Evolutionary conservation across 2,329 filamentous ascomycete species (phyloP), one percentile per base, ranked within the genome.

Genomic region (Neurospora sp.): DNA sequence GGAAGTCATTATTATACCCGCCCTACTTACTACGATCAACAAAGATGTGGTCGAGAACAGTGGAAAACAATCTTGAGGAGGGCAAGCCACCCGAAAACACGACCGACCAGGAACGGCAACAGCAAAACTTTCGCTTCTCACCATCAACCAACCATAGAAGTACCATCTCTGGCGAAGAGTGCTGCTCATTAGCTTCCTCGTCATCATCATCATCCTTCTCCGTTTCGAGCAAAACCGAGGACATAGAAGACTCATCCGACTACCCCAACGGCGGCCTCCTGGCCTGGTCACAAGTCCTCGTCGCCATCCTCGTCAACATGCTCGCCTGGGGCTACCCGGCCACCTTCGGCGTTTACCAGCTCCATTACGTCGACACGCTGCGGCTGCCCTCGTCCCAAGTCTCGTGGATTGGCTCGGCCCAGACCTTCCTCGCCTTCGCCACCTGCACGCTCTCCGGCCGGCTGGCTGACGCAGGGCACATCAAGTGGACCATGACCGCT

Each of bases 281-380:
- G 15, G 85, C 84, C 17, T 87, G 85, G 85, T 80, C 79, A 0
- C 85, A 86, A 74, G 83, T 86, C 8, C 66, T 83, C 23, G 82
- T 83, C 6, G 81, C 81, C 39, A 78, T 83, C 52, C 78, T 85
- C 38, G 78, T 85, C 76, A 85, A 83, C 74, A 80, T 80, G 68
- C 76, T 87, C 70, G 80, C 84, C 5, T 86, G 84, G 82, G 85
- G 85, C 68, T 83, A 82, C 68, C 80, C 82, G 3, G 78, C 81
- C 5, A 80, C 82, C 2, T 87, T 85, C 72, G 85, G 81, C 69
- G 83, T 83, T 66, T 83, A 79, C 80, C 80, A 81, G 82, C 79
- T 82, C 3, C 79, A 84, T 77, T 83, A 84, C 76, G 77, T 77
- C 0, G 75, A 78, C 70, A 78, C 73, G 0, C 77, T 81, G 28